phyloP scores from a whole-genome alignment of 345 rosid genomes.

The Bruguiera gymnorhiza region DNA sequence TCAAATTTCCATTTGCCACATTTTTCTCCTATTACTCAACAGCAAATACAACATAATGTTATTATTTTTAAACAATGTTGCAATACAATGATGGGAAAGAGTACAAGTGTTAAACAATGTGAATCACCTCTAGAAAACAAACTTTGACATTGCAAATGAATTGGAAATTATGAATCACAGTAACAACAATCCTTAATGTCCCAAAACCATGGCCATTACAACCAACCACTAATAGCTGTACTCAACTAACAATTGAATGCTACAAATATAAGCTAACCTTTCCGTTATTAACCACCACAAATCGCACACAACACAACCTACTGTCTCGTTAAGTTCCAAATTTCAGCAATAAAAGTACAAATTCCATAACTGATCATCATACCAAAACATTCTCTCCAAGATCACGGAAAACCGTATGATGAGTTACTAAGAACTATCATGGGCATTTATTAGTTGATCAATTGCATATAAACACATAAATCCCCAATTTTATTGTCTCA shows the following conservation, averaged over 20 bases:
- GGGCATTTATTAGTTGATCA: too few species aligned
- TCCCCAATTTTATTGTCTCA: too few species aligned
- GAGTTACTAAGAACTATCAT: too few species aligned
- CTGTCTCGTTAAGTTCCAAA: slow-evolving; percentile 4
- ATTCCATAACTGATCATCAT: neutral
- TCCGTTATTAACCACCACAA: slow-evolving; percentile 6
- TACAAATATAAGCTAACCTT: neutral
- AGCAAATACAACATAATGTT: too few species aligned
- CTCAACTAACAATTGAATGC: neutral
- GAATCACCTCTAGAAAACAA: neutral
- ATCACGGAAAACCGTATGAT: too few species aligned
- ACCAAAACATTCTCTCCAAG: neutral
- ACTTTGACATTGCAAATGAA: neutral
- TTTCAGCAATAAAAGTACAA: neutral
- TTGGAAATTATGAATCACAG: too few species aligned
- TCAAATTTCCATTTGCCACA: too few species aligned
- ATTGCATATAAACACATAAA: too few species aligned
- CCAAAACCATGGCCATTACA: neutral
- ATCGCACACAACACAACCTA: slow-evolving; percentile 7
- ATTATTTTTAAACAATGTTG: neutral
- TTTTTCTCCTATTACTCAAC: neutral
- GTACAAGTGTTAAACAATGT: neutral
- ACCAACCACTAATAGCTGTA: neutral
- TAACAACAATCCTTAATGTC: neutral
- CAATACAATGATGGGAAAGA: neutral